Base-by-base conservation (phyloP, 371 early-diverging fungal species). In the Syncephalastrum monosporum region DNA sequence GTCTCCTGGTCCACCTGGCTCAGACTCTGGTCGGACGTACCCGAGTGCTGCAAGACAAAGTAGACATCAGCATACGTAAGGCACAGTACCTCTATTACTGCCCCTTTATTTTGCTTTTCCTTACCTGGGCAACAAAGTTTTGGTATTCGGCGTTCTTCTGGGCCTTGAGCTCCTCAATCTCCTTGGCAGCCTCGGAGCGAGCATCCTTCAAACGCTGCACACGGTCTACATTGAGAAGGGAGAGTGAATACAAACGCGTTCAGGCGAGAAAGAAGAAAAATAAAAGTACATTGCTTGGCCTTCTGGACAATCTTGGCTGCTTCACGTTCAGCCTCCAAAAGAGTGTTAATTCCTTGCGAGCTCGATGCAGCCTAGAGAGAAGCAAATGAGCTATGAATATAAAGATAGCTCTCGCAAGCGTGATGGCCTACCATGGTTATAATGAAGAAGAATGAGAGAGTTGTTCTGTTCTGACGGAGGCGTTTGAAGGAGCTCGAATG, bases 141-240 rank as follows among this genome's bases (percentile, higher is more conserved):
- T 82, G 82, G 54, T 93, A 92, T 76, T 96, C 94, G 16, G 72
- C 67, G 59, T 88, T 84, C 83, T 95, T 96, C 70, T 84, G 81
- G 29, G 82, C 82, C 79, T 95, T 94, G 50, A 96, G 79, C 27
- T 79, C 81, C 47, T 92, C 90, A 57, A 97, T 94, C 57, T 95
- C 98, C 77, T 93, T 93, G 56, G 85, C 82, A 19, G 98, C 98
- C 65, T 95, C 96, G 10, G 87, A 81, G 56, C 96, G 90, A 42
- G 98, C 98, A 73, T 93, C 96, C 83, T 95, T 95, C 51, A 96
- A 79, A 47, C 94, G 82, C 74, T 94, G 88, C 50, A 90, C 86
- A 59, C 98, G 92, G 77, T 95, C 98, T 96, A 68, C 0, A 43
- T 5, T 16, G 4, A 16, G 33, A 23, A 12, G 10, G 27, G 42